Base-by-base conservation (phyloP, 345 rosid genomes). In the Schrenkiella parvula region DNA sequence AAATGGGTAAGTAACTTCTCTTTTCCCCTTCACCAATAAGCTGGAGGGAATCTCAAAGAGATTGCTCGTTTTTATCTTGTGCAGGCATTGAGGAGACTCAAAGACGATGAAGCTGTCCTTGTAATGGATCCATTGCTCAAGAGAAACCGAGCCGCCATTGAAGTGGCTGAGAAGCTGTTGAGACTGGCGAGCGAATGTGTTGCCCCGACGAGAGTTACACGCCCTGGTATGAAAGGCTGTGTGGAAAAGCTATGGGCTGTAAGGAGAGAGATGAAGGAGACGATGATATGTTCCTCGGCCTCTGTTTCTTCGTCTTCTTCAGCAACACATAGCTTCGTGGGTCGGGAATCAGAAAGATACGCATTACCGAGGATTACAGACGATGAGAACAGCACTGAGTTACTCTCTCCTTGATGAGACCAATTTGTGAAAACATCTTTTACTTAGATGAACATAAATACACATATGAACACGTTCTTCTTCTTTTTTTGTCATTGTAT, bases 201-300 rank as follows among this genome's bases (percentile, higher is more conserved):
- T 12, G 82, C 82, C 28, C 68, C 83, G 4, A 28, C 78, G 2
- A 88, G 83, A 83, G 82, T 69, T 37, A 76, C 88, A 35, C 84
- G 98, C 31, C 98, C 98, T 3, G 52, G 84, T 72, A 93, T 93
- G 97, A 86, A 84, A 77, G 77, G 41, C 38, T 85, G 95, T 42
- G 96, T 63, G 0, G 96, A 93, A 71, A 79, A 76, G 23, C 72
- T 93, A 34, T 93, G 98, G 98, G 82, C 52, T 43, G 80, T 86
- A 21, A 84, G 98, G 26, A 91, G 79, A 80, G 85, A 85, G 19
- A 77, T 80, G 35, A 82, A 80, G 66, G 92, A 88, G 53, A 80
- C 46, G 8, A 34, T 71, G 38, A 7, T 73, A 8, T 32, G 76
- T 37, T 68, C 86, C 56, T 68, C 83, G 6, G 22, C 85, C 6